A percentile compares a stretch with the other conserved stretches of the same genome.
Evolutionary conservation across 2,329 filamentous ascomycete genomes (phyloP).

Genomic region (Verticillium alfalfae): DNA sequence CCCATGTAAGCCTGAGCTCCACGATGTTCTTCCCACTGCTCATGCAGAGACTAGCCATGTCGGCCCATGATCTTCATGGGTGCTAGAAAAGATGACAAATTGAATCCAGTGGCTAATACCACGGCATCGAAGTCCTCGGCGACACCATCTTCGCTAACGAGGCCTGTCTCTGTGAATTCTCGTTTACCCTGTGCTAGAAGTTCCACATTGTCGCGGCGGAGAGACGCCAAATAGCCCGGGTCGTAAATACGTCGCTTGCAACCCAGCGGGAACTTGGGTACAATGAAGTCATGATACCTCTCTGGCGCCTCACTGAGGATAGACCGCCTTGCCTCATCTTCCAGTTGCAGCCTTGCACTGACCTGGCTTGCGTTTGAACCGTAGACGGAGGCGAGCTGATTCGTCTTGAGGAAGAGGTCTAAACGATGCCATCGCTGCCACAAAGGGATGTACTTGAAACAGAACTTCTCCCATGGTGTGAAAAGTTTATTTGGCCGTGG

Average conservation of each 20-base stretch:
- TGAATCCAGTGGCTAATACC: conserved; percentile 20
- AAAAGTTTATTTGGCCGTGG: conserved; percentile 14
- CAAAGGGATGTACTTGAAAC: conserved; percentile 15
- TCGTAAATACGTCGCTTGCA: conserved; percentile 29
- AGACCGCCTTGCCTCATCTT: conserved; percentile 14
- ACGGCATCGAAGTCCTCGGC: conserved; percentile 17
- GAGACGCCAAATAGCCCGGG: conserved; percentile 21
- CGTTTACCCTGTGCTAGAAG: conserved; percentile 17
- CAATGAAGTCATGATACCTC: conserved; percentile 20
- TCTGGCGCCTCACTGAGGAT: conserved; percentile 17
- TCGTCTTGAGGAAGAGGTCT: conserved; percentile 15
- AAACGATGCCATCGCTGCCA: conserved; percentile 12
- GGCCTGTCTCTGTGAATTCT: conserved; percentile 18
- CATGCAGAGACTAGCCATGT: conserved; percentile 13
- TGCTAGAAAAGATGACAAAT: conserved; percentile 16
- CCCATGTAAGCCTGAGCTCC: conserved; percentile 23
- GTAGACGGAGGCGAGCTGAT: conserved; percentile 13
- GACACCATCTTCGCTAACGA: conserved; percentile 12
- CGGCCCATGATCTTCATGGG: conserved; percentile 19
- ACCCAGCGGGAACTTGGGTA: conserved; percentile 24
- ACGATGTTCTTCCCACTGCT: conserved; percentile 18
- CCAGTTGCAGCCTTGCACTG: conserved; percentile 6
- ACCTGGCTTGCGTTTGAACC: conserved; percentile 7
- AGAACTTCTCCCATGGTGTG: conserved; percentile 11
- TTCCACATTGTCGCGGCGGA: conserved; percentile 22